phyloP scores from a whole-genome alignment of 2,329 filamentous ascomycete genomes.

The Rhinocladiella similis region DNA sequence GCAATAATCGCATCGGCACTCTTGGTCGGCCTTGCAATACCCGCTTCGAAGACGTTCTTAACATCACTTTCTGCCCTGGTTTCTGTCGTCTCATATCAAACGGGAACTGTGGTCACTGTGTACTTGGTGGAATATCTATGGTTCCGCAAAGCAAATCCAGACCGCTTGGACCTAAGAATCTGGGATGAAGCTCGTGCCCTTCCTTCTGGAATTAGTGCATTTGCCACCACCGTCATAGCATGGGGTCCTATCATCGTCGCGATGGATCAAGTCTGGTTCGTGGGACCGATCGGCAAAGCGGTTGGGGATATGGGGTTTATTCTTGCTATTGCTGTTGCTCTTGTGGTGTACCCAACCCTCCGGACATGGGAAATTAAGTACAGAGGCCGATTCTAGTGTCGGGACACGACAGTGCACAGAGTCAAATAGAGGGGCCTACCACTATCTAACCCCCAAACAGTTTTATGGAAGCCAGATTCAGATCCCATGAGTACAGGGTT shows the following conservation, averaged over 20 bases:
- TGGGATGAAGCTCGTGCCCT: slow-evolving; percentile 62
- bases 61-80: slow-evolving; percentile 43
- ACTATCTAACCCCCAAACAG: too few species aligned
- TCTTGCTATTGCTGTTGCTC: background rate
- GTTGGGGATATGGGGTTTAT: slow-evolving; percentile 47
- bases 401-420: too few species aligned
- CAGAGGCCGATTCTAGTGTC: background rate
- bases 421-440: too few species aligned
- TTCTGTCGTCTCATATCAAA: slow-evolving; percentile 26
- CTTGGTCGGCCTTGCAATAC: slow-evolving; percentile 1
- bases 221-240: slow-evolving; percentile 61
- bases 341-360: background rate
- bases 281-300: slow-evolving; percentile 60
- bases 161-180: slow-evolving; percentile 57
- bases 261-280: slow-evolving; percentile 70
- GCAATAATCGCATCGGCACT: background rate
- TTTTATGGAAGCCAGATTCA: too few species aligned
- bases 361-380: slow-evolving; percentile 4
- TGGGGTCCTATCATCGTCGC: slow-evolving; percentile 65
- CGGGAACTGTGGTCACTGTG: background rate
- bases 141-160: slow-evolving; percentile 52
- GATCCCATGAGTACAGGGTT: too few species aligned
- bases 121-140: slow-evolving; percentile 57
- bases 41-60: background rate
- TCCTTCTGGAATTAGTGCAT: slow-evolving; percentile 62